Evolutionary conservation across 2,329 filamentous ascomycete genomes (phyloP), one percentile per base, ranked within the genome.

Genomic region (Epichloe coenophiala): DNA sequence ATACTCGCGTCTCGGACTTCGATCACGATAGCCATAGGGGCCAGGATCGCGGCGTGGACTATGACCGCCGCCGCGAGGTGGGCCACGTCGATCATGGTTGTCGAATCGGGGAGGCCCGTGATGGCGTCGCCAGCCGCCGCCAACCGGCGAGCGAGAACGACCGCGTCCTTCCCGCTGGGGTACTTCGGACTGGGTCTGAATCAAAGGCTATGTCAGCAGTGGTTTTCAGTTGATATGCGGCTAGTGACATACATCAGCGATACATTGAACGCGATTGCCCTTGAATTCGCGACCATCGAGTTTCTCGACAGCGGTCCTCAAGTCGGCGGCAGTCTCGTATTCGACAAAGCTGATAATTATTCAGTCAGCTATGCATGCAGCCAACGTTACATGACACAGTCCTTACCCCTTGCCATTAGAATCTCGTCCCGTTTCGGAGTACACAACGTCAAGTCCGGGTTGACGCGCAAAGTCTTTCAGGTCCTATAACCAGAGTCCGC

Each of bases 381-480:
- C 21, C 2, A 15, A 21, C 15, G 36, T 36, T 9, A 33, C 21
- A 33, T 15, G n/a, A 36, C 3, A 38, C 21, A 49, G 59, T 50
- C 57, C 85, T 71, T 71, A 95, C 89, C 91, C 91, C 80, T 86
- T 88, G 58, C 89, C 88, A 67, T 94, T 88, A 58, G 85, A 86
- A 66, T 95, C 90, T 63, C 91, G 89, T 61, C 84, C 85, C 54
- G 94, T 94, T 73, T 98, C 93, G 58, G 90, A 96, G 69, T 95
- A 98, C 63, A 98, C 93, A 58, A 98, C 93, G 68, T 97, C 93
- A 69, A 95, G 80, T 70, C 89, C 89, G 68, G 91, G 94, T 70
- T 94, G 88, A 66, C 93, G 89, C 56, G 93, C 93, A 72, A 98
- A 98, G 70, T 98, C 93, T 86, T 98, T 98, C 50, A 98, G 83